Evolutionary conservation across 2,329 filamentous ascomycete genomes (phyloP).

Genomic region (Aspergillus eucalypticola): DNA sequence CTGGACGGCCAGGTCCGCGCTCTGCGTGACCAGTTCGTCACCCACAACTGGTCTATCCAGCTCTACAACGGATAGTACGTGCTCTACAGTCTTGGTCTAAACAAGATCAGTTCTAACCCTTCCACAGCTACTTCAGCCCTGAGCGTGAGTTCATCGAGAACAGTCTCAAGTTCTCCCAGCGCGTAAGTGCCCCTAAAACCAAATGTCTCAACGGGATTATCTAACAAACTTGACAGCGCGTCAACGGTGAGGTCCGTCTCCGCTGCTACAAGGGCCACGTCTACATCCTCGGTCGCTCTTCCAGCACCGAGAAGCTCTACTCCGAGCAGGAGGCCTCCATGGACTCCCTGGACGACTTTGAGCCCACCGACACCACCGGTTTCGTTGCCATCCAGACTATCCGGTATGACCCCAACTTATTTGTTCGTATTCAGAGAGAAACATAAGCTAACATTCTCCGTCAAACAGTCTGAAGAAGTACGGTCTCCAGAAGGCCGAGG

Average conservation of each 20-base stretch:
- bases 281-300: conserved; percentile 55
- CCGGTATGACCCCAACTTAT: conserved; percentile 16
- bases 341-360: conserved; percentile 71
- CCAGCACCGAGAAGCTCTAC: conserved; percentile 70
- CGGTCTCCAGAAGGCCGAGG: conserved; percentile 30
- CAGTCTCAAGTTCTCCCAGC: conserved; percentile 61
- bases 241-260: conserved; percentile 64
- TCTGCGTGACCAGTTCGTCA: conserved; percentile 71
- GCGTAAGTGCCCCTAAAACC: conserved; percentile 25
- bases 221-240: conserved; percentile 37
- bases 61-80: conserved; percentile 59
- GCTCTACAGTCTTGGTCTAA: too few relatives aligned
- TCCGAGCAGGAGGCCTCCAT: conserved; percentile 65
- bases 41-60: conserved; percentile 59
- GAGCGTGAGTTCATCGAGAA: conserved; percentile 72
- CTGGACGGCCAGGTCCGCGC: conserved; percentile 68
- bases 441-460: conserved; percentile 17
- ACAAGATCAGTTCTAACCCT: conserved; percentile 5
- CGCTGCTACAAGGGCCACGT: conserved; percentile 66
- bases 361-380: conserved; percentile 65
- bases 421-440: background rate
- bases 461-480: conserved; percentile 45
- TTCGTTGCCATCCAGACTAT: conserved; percentile 53
- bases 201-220: background rate
- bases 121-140: conserved; percentile 61